phyloP scores from a whole-genome alignment of 495 filamentous ascomycete genomes.

The Copromyces sp. region DNA sequence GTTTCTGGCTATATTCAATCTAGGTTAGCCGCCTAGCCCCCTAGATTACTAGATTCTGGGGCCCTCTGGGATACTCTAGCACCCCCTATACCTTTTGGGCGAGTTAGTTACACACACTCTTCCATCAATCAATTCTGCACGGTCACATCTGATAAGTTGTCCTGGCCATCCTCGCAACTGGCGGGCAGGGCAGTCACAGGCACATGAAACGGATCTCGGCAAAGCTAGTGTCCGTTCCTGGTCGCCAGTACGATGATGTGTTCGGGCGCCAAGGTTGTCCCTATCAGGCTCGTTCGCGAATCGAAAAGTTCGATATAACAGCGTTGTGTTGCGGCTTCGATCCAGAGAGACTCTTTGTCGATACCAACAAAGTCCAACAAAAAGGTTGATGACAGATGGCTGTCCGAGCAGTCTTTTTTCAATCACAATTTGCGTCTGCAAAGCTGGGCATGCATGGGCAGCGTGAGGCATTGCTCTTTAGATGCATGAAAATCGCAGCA shows the following conservation, averaged over 20 bases:
- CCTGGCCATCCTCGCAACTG: background rate
- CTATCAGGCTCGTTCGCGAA: background rate
- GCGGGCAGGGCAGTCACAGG: background rate
- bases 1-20: too few species aligned
- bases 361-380: background rate
- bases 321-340: background rate
- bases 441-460: background rate
- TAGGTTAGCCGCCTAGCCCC: too few species aligned
- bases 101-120: too few species aligned
- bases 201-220: background rate
- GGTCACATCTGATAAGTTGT: too few species aligned
- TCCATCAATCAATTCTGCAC: too few species aligned
- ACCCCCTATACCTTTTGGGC: too few species aligned
- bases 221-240: background rate
- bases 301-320: background rate
- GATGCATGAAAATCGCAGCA: background rate
- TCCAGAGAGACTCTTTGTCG: background rate
- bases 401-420: background rate
- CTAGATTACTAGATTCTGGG: too few species aligned
- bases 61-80: too few species aligned
- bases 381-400: too few species aligned
- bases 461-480: background rate
- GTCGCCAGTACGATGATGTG: background rate
- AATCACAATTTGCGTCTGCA: background rate
- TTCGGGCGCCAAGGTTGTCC: background rate